A percentile compares a stretch with the other conserved stretches of the same genome.
These are phyloP conservation scores for Quercus cerris DNA, from an alignment of 306 rosid genomes.

Conservation along the genomic window DNA sequence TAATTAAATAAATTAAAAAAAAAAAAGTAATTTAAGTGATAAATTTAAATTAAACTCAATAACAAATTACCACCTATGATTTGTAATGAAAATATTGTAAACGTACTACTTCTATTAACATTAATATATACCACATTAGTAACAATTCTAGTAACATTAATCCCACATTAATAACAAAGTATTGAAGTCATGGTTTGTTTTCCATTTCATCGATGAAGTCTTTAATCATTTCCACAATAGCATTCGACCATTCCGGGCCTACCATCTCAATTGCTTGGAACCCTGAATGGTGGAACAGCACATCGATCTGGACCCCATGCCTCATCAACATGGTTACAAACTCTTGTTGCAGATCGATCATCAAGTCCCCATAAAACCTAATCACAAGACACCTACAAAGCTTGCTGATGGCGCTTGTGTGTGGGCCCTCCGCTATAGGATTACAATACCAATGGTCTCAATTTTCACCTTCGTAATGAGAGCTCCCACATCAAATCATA, in stretches of 20 bases:
- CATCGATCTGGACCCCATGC: constrained; percentile 53
- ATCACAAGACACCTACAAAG: constrained; percentile 44
- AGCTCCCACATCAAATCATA: constrained; percentile 59
- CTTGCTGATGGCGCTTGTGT: constrained; percentile 16
- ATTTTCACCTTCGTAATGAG: constrained; percentile 34
- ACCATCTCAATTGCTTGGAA: constrained; percentile 60
- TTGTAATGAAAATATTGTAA: no score
- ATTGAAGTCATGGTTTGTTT: no score
- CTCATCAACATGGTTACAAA: constrained; percentile 50
- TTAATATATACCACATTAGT: no score
- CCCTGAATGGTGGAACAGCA: constrained; percentile 49
- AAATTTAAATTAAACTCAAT: no score
- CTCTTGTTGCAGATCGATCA: constrained; percentile 59
- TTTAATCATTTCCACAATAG: constrained; percentile 32
- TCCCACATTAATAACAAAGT: no score
- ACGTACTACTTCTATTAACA: no score
- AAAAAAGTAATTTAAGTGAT: no score
- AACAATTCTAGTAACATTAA: no score
- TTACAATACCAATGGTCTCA: constrained; percentile 67
- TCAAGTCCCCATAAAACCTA: constrained; percentile 55
- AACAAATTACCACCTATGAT: no score
- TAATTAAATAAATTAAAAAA: no score
- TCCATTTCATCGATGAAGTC: constrained; percentile 32
- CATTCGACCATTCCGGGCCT: constrained; percentile 34
- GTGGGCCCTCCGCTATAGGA: constrained; percentile 51